Conservation (phyloP, 192 early-diverging fungal genomes). For the Borealophlyctis nickersoniae region DNA sequence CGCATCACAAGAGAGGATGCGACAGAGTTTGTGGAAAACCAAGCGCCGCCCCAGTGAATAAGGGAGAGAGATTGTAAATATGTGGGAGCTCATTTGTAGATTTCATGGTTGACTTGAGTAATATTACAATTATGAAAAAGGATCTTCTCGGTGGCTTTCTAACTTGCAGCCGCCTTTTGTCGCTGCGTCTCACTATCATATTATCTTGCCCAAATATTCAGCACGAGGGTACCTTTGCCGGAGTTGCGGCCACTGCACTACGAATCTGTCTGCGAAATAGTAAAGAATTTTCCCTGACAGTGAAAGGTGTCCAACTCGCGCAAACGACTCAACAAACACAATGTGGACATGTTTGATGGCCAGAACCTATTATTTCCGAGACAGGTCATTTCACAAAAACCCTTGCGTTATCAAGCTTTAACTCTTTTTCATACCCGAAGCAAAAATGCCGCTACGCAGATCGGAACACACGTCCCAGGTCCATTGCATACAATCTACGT, state of each 20-base stretch:
- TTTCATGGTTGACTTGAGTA: no score
- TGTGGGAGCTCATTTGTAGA: background rate
- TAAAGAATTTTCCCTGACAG: conserved; percentile 81
- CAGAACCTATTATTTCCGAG: conserved; percentile 37
- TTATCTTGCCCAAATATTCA: conserved; percentile 39
- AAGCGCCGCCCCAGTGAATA: background rate
- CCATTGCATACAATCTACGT: conserved; percentile 80
- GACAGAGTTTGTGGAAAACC: conserved; percentile 40
- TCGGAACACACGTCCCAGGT: conserved; percentile 81
- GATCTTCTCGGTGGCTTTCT: no score
- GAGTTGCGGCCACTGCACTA: conserved; percentile 85
- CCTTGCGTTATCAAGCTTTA: background rate
- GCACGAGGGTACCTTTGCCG: conserved; percentile 23
- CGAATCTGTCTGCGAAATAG: conserved; percentile 71
- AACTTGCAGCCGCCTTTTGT: no score
- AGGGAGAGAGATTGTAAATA: background rate
- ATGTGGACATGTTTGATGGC: conserved; percentile 56
- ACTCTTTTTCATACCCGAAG: conserved; percentile 42
- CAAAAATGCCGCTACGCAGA: conserved; percentile 60
- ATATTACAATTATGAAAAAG: no score
- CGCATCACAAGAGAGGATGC: conserved; percentile 43
- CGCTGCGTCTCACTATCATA: no score
- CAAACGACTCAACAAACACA: conserved; percentile 90
- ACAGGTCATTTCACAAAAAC: no score
- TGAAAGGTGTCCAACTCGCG: conserved; percentile 81